phyloP scores from a whole-genome alignment of 73 alveolate genomes.

The Effrenium voratum region DNA sequence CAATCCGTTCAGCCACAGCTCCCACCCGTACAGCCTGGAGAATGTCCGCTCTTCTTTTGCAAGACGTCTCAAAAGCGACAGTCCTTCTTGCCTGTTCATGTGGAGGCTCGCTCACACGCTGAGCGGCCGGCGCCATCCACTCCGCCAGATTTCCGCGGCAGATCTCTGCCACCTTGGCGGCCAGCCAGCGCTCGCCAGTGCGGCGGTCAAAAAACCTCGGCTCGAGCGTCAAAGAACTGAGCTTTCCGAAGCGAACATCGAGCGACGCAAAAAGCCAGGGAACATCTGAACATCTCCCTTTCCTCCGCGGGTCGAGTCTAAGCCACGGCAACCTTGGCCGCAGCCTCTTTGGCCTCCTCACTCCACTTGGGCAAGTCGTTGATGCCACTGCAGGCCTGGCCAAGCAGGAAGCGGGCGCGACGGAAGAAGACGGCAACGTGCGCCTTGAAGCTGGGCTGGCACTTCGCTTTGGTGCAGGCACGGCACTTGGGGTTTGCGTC shows the following conservation, averaged over 20 bases:
- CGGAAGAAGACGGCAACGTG: too few species aligned
- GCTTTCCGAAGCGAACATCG: background rate
- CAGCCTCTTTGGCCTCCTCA: conserved; percentile 45
- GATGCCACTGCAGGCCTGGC: conserved; percentile 83
- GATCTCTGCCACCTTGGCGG: conserved; percentile 71
- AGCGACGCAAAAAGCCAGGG: background rate
- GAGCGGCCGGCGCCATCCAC: conserved; percentile 82
- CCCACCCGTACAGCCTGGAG: background rate
- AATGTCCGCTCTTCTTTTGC: background rate
- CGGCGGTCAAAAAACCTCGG: conserved; percentile 88
- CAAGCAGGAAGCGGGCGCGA: too few species aligned
- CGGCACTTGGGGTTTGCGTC: conserved; percentile 62
- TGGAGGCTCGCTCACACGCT: background rate
- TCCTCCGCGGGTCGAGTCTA: too few species aligned
- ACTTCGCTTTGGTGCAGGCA: conserved; percentile 52
- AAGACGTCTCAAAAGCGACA: background rate
- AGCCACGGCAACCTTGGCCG: conserved; percentile 56
- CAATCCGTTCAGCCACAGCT: background rate
- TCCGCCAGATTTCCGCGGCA: conserved; percentile 72
- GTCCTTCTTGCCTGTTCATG: background rate
- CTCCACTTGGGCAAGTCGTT: conserved; percentile 67
- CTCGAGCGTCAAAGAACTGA: background rate
- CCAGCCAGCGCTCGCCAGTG: conserved; percentile 82
- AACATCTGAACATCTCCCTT: background rate
- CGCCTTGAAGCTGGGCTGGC: conserved; percentile 67